Base-by-base conservation (phyloP, 2,329 filamentous ascomycete genomes). In the Fusarium aywerte region DNA sequence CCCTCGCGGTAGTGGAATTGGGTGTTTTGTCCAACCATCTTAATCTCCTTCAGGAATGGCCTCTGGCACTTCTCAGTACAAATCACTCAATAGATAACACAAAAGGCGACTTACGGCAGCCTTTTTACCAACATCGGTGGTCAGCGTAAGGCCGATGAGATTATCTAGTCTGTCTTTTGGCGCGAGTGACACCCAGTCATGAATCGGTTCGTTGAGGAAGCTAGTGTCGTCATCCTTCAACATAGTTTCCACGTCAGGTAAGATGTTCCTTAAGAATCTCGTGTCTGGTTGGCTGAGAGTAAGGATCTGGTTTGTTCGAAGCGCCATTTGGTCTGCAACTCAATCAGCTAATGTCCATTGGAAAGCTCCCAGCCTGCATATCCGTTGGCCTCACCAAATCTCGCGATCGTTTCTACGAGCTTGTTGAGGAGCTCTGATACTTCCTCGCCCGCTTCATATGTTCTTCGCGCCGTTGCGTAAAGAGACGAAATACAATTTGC, bases 171-270 rank as follows among this genome's bases (percentile, higher is more conserved):
- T 65, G 5, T 68, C 45, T 43, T 51, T 42, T 4, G 25, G 10
- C 7, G 18, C 11, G 20, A 65, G n/a, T 5, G 38, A 47, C 4
- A 13, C 59, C 64, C 65, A 67, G 21, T 67, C 65, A 33, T 33
- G 11, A 2, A 6, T n/a, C 18, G 33, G 35, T 27, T 25, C 38
- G 3, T 62, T 53, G 16, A 62, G 23, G 42, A 53, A 58, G 9
- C 38, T 21, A 2, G 31, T 23, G 3, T 56, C 39, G 7, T 47
- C 60, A 20, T 42, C 33, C 8, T 32, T 15, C 18, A 52, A n/a
- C 3, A 27, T 20, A 15, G 1, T 4, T 13, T 40, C 38, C 25
- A 25, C 31, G 3, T 13, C 16, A 4, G 13, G 4, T 4, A 51
- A 27, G 11, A 52, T 33, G 1, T 40, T 7, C 10, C 18, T 27